Conservation (phyloP, 257 asterid genomes). For the Solanum boliviense region DNA sequence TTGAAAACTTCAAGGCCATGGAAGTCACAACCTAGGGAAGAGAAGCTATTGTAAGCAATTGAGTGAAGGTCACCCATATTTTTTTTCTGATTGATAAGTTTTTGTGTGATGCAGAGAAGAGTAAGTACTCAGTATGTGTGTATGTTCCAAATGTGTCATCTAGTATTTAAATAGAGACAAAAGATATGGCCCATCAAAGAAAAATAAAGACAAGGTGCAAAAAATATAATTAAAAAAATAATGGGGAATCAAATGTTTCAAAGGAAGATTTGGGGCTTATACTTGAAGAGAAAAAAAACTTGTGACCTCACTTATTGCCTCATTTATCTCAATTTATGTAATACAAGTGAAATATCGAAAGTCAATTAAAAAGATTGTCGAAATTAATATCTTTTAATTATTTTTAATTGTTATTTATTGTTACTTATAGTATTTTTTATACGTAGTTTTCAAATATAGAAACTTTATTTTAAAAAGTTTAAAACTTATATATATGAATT, state of each 20-base stretch:
- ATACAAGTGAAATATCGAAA: neutral
- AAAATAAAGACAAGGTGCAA: neutral
- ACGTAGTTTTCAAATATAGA: neutral
- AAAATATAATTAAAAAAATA: neutral
- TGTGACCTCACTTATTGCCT: neutral
- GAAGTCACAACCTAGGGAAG: conserved; percentile 32
- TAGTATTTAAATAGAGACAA: conserved; percentile 2
- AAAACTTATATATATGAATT: neutral
- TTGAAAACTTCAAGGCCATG: conserved; percentile 60
- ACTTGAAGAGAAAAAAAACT: neutral
- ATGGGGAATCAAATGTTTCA: neutral
- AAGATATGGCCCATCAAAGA: neutral
- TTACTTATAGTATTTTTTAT: no score
- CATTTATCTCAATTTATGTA: neutral
- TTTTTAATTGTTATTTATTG: neutral
- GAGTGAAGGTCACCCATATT: conserved; percentile 44
- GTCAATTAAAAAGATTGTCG: neutral
- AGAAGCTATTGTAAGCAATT: conserved; percentile 28
- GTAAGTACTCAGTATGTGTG: neutral
- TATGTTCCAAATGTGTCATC: neutral
- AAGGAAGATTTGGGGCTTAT: neutral
- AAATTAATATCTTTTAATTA: neutral
- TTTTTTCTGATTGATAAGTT: neutral
- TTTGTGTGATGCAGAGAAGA: neutral
- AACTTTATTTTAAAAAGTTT: no score